These are phyloP conservation scores for Saturnispora halmiae DNA, from an alignment of 805 yeast genomes.

Conservation along the genomic window DNA sequence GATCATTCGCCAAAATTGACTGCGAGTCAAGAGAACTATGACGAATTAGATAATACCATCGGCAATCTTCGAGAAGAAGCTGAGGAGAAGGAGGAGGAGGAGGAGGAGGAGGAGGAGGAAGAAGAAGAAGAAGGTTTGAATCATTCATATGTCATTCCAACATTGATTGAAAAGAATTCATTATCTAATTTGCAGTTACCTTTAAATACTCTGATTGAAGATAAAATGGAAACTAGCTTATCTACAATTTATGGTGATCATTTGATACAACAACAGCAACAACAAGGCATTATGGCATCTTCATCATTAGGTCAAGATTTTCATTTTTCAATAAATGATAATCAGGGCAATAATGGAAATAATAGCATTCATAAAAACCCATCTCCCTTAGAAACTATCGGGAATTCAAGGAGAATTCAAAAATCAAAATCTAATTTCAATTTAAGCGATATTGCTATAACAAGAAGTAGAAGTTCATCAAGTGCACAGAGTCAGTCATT, in stretches of 20 bases:
- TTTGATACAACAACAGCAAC: background rate
- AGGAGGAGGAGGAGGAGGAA: background rate
- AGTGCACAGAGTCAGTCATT: background rate
- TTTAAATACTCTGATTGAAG: constrained; percentile 10
- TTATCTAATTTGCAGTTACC: constrained; percentile 6
- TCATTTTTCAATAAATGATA: constrained; percentile 6
- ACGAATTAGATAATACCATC: too few species aligned
- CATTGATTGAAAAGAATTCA: background rate
- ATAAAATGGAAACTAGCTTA: constrained; percentile 1
- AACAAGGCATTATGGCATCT: background rate
- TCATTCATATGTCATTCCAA: background rate
- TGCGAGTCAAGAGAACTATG: too few species aligned
- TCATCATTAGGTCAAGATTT: background rate
- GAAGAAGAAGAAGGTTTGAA: background rate
- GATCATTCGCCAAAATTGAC: constrained; percentile 14
- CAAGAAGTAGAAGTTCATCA: constrained; percentile 11
- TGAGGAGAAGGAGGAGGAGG: too few species aligned
- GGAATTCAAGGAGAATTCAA: constrained; percentile 18
- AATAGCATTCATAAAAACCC: constrained; percentile 2
- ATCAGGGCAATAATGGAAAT: too few species aligned
- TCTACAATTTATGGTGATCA: constrained; percentile 3
- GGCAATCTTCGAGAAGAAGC: background rate
- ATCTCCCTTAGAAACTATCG: constrained; percentile 10
- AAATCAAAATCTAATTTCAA: constrained; percentile 46
- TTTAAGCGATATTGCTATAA: constrained; percentile 43